phyloP scores from a whole-genome alignment of 2,329 filamentous ascomycete genomes.

The Apiospora rasikravindrae region DNA sequence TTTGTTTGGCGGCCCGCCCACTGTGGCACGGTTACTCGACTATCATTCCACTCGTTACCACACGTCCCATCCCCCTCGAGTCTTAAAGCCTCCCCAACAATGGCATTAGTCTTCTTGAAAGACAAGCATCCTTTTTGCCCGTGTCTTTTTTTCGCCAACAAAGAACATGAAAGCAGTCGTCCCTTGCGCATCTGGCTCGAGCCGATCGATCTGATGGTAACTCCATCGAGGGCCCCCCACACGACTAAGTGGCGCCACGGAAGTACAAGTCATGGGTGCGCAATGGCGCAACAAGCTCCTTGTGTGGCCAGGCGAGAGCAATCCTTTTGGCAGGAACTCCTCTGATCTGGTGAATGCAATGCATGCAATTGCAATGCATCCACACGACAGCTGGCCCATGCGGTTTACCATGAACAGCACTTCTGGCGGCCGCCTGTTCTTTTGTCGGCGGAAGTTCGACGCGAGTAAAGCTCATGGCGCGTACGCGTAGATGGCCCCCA shows the following conservation, averaged over 20 bases:
- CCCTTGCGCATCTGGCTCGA: not conserved
- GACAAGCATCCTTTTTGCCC: not conserved
- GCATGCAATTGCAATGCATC: not conserved
- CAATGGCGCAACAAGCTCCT: slow-evolving; percentile 6
- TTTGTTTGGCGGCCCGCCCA: slow-evolving; percentile 4
- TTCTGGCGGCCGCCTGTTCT: not conserved
- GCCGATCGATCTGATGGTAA: not conserved
- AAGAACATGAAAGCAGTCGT: not conserved
- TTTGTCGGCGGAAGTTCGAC: not conserved
- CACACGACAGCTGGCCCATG: slow-evolving; percentile 1
- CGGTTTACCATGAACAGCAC: not conserved
- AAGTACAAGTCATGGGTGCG: slow-evolving; percentile 6
- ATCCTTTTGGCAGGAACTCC: not conserved
- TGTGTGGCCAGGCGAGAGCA: not conserved
- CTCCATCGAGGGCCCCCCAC: not conserved
- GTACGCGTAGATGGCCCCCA: not conserved
- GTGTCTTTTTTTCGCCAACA: not conserved
- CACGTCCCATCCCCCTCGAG: not conserved
- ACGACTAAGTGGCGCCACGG: slow-evolving; percentile 2
- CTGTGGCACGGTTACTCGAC: slow-evolving; percentile 16
- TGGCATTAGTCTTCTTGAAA: not conserved
- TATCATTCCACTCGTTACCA: slow-evolving; percentile 17
- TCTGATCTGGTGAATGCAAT: not conserved
- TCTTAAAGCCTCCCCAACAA: slow-evolving; percentile 7
- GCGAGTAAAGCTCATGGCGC: not conserved